Conservation (phyloP, 2,329 filamentous ascomycete genomes). For the Lecanicillium sp. region DNA sequence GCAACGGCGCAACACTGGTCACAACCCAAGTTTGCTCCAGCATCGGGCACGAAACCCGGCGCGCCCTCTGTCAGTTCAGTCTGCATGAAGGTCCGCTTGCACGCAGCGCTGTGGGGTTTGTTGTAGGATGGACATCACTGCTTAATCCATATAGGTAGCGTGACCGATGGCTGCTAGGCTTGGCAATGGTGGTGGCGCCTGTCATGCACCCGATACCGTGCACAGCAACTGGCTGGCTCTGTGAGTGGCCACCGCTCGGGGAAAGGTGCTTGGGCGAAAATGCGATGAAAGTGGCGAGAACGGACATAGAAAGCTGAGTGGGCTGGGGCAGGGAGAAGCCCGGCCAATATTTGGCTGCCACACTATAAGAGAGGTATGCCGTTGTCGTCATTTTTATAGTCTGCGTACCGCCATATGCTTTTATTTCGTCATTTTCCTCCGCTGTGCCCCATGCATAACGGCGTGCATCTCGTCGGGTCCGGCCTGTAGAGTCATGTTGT, state of each 20-base stretch:
- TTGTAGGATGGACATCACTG: background rate
- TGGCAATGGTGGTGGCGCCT: constrained; percentile 7
- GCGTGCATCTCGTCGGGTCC: too few relatives aligned
- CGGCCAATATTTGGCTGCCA: too few relatives aligned
- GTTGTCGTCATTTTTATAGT: too few relatives aligned
- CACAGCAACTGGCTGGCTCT: background rate
- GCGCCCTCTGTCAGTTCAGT: background rate
- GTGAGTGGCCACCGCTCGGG: too few relatives aligned
- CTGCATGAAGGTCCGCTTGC: background rate
- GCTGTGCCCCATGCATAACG: too few relatives aligned
- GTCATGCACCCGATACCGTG: constrained; percentile 8
- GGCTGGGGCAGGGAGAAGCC: too few relatives aligned
- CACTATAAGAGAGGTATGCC: too few relatives aligned
- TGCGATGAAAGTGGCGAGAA: background rate
- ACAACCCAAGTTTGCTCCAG: background rate
- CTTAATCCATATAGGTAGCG: constrained; percentile 5
- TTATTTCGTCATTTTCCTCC: too few relatives aligned
- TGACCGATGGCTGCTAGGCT: constrained; percentile 9
- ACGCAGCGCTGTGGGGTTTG: background rate
- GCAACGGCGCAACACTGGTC: background rate
- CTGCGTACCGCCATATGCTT: too few relatives aligned
- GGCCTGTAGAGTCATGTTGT: too few relatives aligned
- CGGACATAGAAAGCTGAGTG: too few relatives aligned
- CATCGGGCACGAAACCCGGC: background rate
- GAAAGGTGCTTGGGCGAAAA: too few relatives aligned